phyloP scores from a whole-genome alignment of 1,139 yeast genomes.

The Candida labiduridarum region DNA sequence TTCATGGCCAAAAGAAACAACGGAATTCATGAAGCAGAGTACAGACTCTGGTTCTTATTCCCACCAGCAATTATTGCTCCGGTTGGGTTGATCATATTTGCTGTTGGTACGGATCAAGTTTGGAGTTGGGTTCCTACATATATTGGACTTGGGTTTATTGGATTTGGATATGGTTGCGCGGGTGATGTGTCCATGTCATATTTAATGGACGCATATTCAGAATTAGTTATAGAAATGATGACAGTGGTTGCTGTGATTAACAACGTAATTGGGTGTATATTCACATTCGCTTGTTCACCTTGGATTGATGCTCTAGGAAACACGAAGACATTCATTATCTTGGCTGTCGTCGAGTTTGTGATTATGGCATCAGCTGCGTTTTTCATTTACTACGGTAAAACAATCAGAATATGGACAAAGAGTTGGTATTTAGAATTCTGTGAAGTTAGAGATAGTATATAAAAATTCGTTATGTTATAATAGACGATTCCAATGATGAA shows the following conservation, averaged over 20 bases:
- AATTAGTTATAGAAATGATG: constrained; percentile 79
- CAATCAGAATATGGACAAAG: constrained; percentile 38
- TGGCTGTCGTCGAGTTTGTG: constrained; percentile 69
- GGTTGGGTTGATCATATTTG: constrained; percentile 73
- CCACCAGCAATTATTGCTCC: constrained; percentile 72
- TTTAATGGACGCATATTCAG: constrained; percentile 73
- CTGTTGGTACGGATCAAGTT: constrained; percentile 68
- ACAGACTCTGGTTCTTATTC: constrained; percentile 69
- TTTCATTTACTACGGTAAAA: constrained; percentile 36
- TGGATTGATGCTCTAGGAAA: constrained; percentile 73
- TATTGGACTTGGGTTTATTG: constrained; percentile 66
- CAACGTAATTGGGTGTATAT: constrained; percentile 73
- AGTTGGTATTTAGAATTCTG: constrained; percentile 28
- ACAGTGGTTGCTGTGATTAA: constrained; percentile 81
- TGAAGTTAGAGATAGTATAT: constrained; percentile 15
- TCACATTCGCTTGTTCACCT: constrained; percentile 73
- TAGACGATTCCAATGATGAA: not conserved
- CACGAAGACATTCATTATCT: constrained; percentile 68
- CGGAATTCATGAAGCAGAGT: constrained; percentile 80
- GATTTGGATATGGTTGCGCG: constrained; percentile 72
- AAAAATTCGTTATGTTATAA: not conserved
- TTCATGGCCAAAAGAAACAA: constrained; percentile 71
- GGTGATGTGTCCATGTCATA: constrained; percentile 75
- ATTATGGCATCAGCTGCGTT: constrained; percentile 35
- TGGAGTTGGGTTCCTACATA: constrained; percentile 64